Percentiles rank a stretch among this genome's conserved stretches.
Conservation (phyloP, 371 early-diverging fungal genomes). For the Syncephalastrum monosporum region DNA sequence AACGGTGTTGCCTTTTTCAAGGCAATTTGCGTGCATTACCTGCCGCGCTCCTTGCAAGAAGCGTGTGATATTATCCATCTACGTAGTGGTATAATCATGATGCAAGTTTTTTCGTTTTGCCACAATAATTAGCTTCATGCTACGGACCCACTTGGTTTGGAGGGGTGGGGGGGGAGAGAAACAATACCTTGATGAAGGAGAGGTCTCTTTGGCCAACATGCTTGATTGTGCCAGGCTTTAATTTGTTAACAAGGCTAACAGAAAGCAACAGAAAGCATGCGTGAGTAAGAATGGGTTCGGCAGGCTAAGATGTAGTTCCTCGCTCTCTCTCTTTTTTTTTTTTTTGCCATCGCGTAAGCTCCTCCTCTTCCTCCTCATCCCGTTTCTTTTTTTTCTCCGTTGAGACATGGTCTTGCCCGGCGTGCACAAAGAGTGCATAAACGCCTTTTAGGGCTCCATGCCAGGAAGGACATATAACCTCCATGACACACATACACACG, state of each 20-base stretch:
- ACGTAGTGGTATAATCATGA: constrained; percentile 4
- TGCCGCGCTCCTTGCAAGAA: constrained; percentile 64
- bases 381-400: constrained; percentile 1
- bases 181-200: constrained; percentile 37
- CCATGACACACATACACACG: constrained; percentile 1
- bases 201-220: constrained; percentile 45
- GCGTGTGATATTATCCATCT: constrained; percentile 85
- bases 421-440: not conserved
- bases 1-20: not conserved
- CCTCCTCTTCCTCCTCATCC: constrained; percentile 1
- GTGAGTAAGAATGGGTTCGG: not conserved
- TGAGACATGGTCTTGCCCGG: not conserved
- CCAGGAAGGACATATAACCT: not conserved
- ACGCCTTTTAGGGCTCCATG: not conserved
- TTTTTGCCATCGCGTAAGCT: not conserved
- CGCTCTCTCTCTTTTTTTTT: constrained; percentile 1
- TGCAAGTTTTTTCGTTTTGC: not conserved
- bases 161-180: too few relatives aligned
- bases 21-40: constrained; percentile 21
- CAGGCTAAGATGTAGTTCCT: constrained; percentile 1
- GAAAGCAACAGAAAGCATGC: constrained; percentile 3
- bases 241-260: constrained; percentile 42
- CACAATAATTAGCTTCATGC: too few relatives aligned
- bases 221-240: constrained; percentile 46
- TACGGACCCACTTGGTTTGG: too few relatives aligned